These are phyloP conservation scores for Picea abies DNA, from an alignment of 83 land plant species.

Conservation along the genomic window DNA sequence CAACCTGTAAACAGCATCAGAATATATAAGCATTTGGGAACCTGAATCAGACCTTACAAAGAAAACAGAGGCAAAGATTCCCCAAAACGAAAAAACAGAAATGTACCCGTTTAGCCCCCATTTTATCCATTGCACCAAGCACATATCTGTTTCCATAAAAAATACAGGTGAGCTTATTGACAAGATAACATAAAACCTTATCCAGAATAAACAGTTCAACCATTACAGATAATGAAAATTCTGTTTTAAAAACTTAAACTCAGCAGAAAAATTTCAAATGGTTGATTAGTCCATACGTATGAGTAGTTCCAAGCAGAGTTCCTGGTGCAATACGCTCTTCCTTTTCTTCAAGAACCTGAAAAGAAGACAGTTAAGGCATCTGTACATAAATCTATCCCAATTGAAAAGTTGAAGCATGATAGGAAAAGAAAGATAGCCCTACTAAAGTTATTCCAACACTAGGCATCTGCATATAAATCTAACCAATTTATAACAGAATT, in stretches of 20 bases:
- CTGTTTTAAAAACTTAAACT: neutral
- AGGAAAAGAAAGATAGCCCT: no score
- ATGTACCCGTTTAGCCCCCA: constrained; percentile 20
- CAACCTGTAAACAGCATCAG: constrained; percentile 55
- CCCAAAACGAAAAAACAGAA: neutral
- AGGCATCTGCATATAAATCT: neutral
- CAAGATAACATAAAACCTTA: neutral
- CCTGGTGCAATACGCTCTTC: constrained; percentile 91
- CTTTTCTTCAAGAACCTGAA: constrained; percentile 94
- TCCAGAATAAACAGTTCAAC: neutral
- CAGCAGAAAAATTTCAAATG: neutral
- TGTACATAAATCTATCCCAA: no score
- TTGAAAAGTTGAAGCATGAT: no score
- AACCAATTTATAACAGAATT: neutral
- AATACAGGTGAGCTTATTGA: neutral
- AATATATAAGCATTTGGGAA: no score
- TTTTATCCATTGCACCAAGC: constrained; percentile 7
- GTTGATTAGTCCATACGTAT: constrained; percentile 64
- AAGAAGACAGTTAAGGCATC: neutral
- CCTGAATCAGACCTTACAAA: neutral
- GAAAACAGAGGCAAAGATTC: neutral
- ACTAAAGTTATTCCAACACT: no score
- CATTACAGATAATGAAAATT: neutral
- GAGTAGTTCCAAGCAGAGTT: constrained; percentile 87
- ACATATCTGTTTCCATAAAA: constrained; percentile 16